Conservation (phyloP, 257 asterid genomes). For the Solanum pinnatisectum region DNA sequence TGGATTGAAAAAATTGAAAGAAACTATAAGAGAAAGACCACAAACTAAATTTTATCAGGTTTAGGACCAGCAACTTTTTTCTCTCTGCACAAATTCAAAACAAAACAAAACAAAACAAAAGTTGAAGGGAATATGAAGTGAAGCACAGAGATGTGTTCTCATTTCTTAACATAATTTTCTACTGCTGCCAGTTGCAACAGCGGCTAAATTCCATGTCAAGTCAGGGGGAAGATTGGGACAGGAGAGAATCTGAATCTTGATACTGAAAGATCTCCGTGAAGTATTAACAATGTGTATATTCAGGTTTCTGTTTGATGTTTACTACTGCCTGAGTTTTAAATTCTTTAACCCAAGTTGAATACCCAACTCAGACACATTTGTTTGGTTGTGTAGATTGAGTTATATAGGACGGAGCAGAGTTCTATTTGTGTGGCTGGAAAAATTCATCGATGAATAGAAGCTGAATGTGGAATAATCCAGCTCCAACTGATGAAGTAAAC, state of each 20-base stretch:
- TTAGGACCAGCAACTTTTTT: background rate
- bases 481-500: background rate
- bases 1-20: background rate
- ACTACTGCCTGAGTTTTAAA: background rate
- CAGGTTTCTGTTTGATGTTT: slow-evolving; percentile 16
- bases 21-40: background rate
- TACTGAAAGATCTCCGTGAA: slow-evolving; percentile 1
- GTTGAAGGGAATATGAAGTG: background rate
- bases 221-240: slow-evolving; percentile 52
- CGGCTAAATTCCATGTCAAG: slow-evolving; percentile 41
- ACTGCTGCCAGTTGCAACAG: slow-evolving; percentile 69
- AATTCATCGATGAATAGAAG: background rate
- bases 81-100: background rate
- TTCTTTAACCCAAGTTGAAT: background rate
- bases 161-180: background rate
- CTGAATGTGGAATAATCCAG: background rate
- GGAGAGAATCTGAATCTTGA: slow-evolving; percentile 58
- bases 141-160: background rate
- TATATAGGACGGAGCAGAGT: background rate
- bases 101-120: too few species aligned
- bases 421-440: background rate
- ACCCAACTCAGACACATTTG: background rate
- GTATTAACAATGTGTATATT: slow-evolving; percentile 39
- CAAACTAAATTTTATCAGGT: background rate
- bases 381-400: background rate